Conservation (phyloP, 163 green algal genomes). For the Scenedesmus sp. region DNA sequence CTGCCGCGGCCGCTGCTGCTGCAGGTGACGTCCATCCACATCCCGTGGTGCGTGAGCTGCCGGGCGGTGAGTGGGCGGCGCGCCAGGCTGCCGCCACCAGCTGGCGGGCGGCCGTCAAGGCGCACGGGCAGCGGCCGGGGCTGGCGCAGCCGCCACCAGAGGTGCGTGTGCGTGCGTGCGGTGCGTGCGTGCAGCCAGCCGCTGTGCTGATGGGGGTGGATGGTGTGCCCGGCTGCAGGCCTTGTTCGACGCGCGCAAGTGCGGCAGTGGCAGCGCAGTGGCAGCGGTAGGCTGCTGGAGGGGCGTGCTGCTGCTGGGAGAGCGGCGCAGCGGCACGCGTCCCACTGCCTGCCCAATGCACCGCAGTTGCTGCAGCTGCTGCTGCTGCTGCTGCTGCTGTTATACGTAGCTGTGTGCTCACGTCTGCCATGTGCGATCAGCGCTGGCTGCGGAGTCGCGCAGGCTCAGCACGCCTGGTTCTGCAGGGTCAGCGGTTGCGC, state of each 20-base stretch:
- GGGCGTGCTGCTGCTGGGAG: too few species aligned
- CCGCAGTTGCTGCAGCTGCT: too few species aligned
- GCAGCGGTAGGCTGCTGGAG: background rate
- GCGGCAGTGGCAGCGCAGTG: background rate
- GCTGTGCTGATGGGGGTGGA: background rate
- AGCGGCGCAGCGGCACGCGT: too few species aligned
- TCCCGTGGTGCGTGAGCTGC: conserved; percentile 64
- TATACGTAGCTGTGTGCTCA: too few species aligned
- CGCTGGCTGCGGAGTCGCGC: too few species aligned
- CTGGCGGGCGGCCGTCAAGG: conserved; percentile 41
- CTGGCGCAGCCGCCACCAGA: conserved; percentile 53
- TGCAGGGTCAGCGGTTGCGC: too few species aligned
- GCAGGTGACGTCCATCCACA: conserved; percentile 59
- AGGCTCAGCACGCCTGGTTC: too few species aligned
- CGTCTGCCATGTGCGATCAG: too few species aligned
- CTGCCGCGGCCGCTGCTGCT: background rate
- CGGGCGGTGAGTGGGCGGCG: conserved; percentile 55
- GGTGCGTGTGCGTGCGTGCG: background rate
- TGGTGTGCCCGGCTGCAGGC: background rate
- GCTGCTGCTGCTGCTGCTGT: background rate
- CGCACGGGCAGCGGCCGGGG: conserved; percentile 24
- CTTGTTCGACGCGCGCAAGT: too few species aligned
- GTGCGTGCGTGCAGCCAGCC: too few species aligned
- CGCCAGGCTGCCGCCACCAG: conserved; percentile 47
- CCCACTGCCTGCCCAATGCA: too few species aligned